These are phyloP conservation scores for Cardamine resedifolia DNA, from an alignment of 345 rosid species.

Conservation along the genomic window DNA sequence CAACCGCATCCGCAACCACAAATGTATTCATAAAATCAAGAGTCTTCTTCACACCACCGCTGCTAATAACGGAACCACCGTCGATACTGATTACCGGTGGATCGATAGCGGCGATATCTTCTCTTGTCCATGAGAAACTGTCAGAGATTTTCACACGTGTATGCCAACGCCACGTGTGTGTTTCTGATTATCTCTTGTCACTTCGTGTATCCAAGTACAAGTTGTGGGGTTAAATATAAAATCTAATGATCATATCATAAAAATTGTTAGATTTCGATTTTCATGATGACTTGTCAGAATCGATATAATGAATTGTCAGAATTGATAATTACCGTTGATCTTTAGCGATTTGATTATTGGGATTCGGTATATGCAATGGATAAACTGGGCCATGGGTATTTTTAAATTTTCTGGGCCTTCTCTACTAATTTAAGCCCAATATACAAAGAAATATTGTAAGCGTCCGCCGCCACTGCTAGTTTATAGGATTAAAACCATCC, in stretches of 20 bases:
- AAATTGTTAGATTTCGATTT: conserved; percentile 3
- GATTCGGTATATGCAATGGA: conserved; percentile 2
- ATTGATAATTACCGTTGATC: conserved; percentile 4
- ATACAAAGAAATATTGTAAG: not conserved
- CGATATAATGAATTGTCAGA: not conserved
- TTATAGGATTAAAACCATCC: too few relatives aligned
- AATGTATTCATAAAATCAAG: conserved; percentile 40
- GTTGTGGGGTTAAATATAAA: not conserved
- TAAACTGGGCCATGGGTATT: not conserved
- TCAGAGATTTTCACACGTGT: conserved; percentile 15
- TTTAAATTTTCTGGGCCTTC: not conserved
- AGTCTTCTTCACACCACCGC: conserved; percentile 30
- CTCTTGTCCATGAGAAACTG: conserved; percentile 38
- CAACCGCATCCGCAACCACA: conserved; percentile 38
- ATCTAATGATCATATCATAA: not conserved
- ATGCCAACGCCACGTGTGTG: conserved; percentile 5
- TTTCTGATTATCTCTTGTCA: not conserved
- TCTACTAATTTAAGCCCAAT: not conserved
- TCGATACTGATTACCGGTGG: conserved; percentile 34
- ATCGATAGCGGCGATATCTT: conserved; percentile 35
- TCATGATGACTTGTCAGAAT: not conserved
- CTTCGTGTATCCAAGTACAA: not conserved
- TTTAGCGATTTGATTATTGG: not conserved
- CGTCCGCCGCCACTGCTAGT: too few relatives aligned
- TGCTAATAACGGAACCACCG: conserved; percentile 21